Base-by-base conservation (phyloP, 2,329 filamentous ascomycete genomes). In the Talaromyces sp. region DNA sequence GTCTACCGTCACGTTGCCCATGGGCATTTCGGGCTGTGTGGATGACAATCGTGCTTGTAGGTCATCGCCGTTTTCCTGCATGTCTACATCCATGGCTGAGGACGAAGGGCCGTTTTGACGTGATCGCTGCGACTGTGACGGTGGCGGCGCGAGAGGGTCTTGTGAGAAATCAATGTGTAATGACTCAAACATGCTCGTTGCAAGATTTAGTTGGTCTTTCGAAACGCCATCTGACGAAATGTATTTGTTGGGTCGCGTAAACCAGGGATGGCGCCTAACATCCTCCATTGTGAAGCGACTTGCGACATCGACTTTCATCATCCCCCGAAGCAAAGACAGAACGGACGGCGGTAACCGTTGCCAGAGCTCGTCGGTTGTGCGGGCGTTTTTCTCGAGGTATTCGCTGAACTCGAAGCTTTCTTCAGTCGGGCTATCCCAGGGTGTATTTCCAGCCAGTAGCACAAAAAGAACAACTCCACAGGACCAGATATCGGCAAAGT, bases 391-490 rank as follows among this genome's bases (percentile, higher is more conserved):
- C 63, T 86, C 85, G 44, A 90, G 81, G 73, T 96, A 99, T 75
- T 97, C 92, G 69, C 90, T 86, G 69, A 90, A 99, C 77, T 99
- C 95, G 81, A 91, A 96, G 73, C 92, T 97, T 63, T 86, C 83
- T 39, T 84, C 80, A 2, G 92, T 93, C 0, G 95, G 95, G 72
- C 95, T 91, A 71, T 98, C 95, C 95, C 95, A 99, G 0, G 95
- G 95, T 1, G 95, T 99, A 73, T 99, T 99, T 9, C 95, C 95
- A 1, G 96, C 92, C 3, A 99, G 81, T 3, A 99, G 81, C 39
- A 98, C 95, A 72, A 99, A 99, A 3, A 99, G 82, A n/a, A 99
- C 96, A 60, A 99, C 92, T 37, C 95, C 95, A 70, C 93, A 97
- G 16, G 93, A 97, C 96, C 96, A 99, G 62, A 99, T 88, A 72